A percentile compares a stretch with the other conserved stretches of the same genome.
Conservation (phyloP, 257 asterid species). For the Asclepias syriaca region DNA sequence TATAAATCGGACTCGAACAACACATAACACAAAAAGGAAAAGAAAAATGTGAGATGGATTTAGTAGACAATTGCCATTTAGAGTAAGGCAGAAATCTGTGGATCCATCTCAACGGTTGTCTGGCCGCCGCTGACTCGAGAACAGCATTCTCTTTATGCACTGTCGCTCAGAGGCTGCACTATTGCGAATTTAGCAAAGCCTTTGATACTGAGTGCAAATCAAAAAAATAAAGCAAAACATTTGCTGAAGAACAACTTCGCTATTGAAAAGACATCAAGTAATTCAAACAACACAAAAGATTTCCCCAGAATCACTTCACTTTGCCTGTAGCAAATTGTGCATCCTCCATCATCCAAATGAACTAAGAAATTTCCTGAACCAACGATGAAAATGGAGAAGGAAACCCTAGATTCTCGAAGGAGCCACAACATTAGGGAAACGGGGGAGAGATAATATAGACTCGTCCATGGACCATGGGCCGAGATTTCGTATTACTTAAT, state of each 20-base stretch:
- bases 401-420: not conserved
- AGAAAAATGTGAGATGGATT: conserved; percentile 19
- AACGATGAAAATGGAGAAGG: not conserved
- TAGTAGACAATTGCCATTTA: conserved; percentile 24
- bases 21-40: no score
- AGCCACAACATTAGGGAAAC: not conserved
- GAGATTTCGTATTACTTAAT: not conserved
- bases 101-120: conserved; percentile 43
- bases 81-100: conserved; percentile 23
- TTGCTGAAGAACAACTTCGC: not conserved
- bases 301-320: not conserved
- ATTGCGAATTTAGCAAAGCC: conserved; percentile 21
- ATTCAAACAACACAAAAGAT: not conserved
- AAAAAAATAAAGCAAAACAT: not conserved
- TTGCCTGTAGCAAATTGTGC: not conserved
- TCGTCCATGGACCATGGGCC: not conserved
- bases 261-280: not conserved
- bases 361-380: not conserved
- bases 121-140: conserved; percentile 33
- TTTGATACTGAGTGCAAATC: conserved; percentile 12
- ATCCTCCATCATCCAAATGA: not conserved
- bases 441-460: not conserved
- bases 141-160: conserved; percentile 31
- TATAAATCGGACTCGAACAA: not conserved
- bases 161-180: conserved; percentile 9